Base-by-base conservation (phyloP, 176 grass and related monocot genomes). In the Sorghum bicolor region DNA sequence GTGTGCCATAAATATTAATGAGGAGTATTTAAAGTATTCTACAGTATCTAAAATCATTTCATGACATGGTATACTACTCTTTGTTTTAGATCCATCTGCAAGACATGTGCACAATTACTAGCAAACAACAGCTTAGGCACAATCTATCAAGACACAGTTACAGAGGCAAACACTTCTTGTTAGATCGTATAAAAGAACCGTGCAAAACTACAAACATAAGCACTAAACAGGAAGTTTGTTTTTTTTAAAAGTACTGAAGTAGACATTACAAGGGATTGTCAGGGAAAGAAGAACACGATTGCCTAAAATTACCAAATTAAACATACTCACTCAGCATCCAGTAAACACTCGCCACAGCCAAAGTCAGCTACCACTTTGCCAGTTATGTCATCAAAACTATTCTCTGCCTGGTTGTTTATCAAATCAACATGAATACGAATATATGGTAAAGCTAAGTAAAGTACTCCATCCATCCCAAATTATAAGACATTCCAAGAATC, bases 361-460 rank as follows among this genome's bases (percentile, higher is more conserved):
- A 98, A 98, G 64, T 95, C 95, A 64, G 95, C 95, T 75, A 98
- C 92, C 29, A 98, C 78, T 81, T 98, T 95, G 52, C 92, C 91
- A 88, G 85, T 55, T 85, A 95, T 92, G 62, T 94, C 93, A 31
- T 90, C 91, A 33, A 86, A 95, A 82, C 85, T 89, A 84, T 81
- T 98, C 83, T 90, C 91, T 1, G 83, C 96, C 91, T 98, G 85
- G 83, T n/a, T 30, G n/a, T 74, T 86, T 16, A 82, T 3, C 26
- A 74, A 79, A 72, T n/a, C 34, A 38, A 12, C 44, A 79, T 83
- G 15, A 72, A 30, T 14, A n/a, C n/a, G n/a, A n/a, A n/a, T n/a
- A n/a, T n/a, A 67, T 55, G 64, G 50, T 43, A 76, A 44, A 65
- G 2, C 5, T 48, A 58, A 85, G 61, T n/a, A n/a, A n/a, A n/a